These are phyloP conservation scores for Pyrenophora graminea DNA, from an alignment of 2,329 filamentous ascomycete species.

Conservation along the genomic window DNA sequence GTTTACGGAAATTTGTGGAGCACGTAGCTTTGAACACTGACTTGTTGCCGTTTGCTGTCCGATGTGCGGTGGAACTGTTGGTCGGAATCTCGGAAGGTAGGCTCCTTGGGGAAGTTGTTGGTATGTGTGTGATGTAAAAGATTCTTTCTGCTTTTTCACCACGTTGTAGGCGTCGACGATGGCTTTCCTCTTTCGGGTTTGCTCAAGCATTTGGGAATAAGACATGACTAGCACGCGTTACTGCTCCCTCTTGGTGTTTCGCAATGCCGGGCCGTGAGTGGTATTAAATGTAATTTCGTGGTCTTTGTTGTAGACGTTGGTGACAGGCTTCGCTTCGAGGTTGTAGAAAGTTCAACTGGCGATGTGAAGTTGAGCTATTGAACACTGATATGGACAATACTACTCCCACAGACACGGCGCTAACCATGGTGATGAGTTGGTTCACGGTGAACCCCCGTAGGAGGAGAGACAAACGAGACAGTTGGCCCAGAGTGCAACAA, in stretches of 20 bases:
- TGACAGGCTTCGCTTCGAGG: background rate
- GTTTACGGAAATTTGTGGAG: background rate
- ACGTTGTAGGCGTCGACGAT: background rate
- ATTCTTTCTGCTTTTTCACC: background rate
- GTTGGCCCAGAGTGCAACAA: background rate
- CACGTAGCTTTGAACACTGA: background rate
- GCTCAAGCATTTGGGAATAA: background rate
- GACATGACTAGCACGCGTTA: background rate
- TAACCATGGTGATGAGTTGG: constrained; percentile 4
- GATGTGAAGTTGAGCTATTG: background rate
- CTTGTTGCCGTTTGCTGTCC: background rate
- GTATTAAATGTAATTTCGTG: background rate
- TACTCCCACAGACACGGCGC: background rate
- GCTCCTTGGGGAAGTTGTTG: background rate
- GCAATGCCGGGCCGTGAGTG: background rate
- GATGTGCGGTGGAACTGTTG: background rate
- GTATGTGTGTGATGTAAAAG: background rate
- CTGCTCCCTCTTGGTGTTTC: background rate
- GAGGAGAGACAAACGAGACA: constrained; percentile 2
- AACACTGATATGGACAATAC: background rate
- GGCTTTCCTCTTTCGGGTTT: background rate
- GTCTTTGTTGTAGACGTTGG: background rate
- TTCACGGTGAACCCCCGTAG: background rate
- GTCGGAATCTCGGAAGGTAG: background rate
- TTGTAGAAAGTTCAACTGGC: background rate